Evolutionary conservation across 352 stramenopile genomes (phyloP), one percentile per base, ranked within the genome.

Genomic region (Plasmopara viticola): DNA sequence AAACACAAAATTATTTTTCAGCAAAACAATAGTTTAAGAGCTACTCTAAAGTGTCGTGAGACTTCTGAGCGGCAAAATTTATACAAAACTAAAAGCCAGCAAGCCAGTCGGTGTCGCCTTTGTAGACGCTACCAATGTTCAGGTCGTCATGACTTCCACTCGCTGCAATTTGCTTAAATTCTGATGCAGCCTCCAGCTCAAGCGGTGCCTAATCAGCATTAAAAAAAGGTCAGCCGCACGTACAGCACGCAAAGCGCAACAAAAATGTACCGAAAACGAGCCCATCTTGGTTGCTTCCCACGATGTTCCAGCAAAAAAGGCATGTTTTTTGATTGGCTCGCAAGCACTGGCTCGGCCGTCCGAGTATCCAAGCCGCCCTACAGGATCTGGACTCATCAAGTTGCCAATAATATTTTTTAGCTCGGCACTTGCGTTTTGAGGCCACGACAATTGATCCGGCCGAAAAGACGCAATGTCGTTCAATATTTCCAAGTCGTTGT

Each of bases 401-500:
- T 60, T 77, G 33, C 68, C 17, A 25, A 94, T 70, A 25, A 94
- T 84, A 33, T 90, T 68, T 57, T 86, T 85, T 37, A 92, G 54
- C 51, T 87, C 79, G 6, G 68, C 52, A 50, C 80, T 92, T 44
- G 78, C 72, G 44, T 64, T 56, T 10, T 86, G 72, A 14, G 81
- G 79, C 76, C 83, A 92, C n/a, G 66, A 64, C 39, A 94, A 56
- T 54, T 86, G 63, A 8, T 79, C 71, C 71, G 81, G 80, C n/a
- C 51, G 60, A 65, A 92, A 94, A 14, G 78, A 82, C 14, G 80
- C 67, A 45, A 94, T 94, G 45, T 82, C 64, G 64, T 94, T 94
- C 56, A 95, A 73, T 53, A 95, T 93, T 44, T 94, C 86, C 41
- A 91, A 72, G 42, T 95, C 84, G 39, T 90, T 84, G 40, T 89